Base-by-base conservation (phyloP, 1,284 basidiomycete species). In the Malassezia furfur region DNA sequence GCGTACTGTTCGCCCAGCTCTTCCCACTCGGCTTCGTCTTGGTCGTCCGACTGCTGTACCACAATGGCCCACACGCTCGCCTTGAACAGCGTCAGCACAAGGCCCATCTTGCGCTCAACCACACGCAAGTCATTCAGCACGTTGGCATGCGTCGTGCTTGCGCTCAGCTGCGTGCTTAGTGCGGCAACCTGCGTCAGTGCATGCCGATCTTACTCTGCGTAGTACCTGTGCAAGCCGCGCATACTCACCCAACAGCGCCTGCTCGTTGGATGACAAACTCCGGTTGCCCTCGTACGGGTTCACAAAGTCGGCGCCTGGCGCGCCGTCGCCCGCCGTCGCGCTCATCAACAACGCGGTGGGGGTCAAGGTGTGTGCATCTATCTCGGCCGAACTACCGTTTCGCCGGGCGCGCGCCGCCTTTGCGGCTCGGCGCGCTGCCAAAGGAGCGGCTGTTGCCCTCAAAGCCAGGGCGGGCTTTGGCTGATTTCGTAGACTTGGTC, bases 11-110 rank as follows among this genome's bases (percentile, higher is more conserved):
- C 30, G 36, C 34, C 30, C 2, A 53, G 28, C 36, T 60, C 50
- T 4, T 54, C 39, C 37, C 39, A 31, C 30, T 59, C 48, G 41
- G 68, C 48, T 12, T 51, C 60, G 50, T 78, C 76, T 31, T 82
- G 80, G 38, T 77, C 77, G 35, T 80, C 79, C 51, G 84, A 81
- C 64, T 87, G 85, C 64, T 93, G 87, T 72, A 89, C 87, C 67
- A 94, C 85, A 44, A 91, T 85, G 9, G 86, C 87, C 89, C 89
- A 96, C 0, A 94, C 90, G 14, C 88, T 90, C 0, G 89, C 89
- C 77, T 91, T 89, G 80, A 89, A 93, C 85, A 93, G 75, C 2
- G 62, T 61, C 15, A 73, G 63, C n/a, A 73, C 69, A 36, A 98
- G 80, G 6, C 88, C 89, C 86, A 96, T 91, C 76, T 94, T 94